Evolutionary conservation across 2,329 filamentous ascomycete species (phyloP).

Genomic region (Samsoniella hepiali): DNA sequence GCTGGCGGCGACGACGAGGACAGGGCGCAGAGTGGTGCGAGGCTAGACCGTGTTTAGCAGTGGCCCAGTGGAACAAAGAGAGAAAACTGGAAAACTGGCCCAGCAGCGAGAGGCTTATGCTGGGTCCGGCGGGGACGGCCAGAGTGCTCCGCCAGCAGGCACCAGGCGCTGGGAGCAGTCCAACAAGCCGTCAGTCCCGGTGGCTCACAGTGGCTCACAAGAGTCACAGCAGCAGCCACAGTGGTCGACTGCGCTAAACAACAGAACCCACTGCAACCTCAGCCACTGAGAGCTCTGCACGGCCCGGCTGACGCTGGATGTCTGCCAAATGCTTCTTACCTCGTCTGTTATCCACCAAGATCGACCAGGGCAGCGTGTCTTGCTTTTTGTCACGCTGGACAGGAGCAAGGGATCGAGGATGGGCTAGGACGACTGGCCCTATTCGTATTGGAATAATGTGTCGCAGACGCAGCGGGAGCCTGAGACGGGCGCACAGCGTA

Average conservation of each 20-base stretch:
- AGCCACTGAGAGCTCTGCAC: conserved; percentile 3
- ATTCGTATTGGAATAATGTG: conserved; percentile 10
- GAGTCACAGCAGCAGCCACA: neutral
- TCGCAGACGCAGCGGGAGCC: conserved; percentile 3
- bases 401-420: conserved; percentile 14
- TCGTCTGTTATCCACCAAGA: conserved; percentile 27
- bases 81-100: neutral
- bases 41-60: conserved; percentile 4
- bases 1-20: neutral
- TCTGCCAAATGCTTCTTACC: neutral
- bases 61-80: conserved; percentile 6
- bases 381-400: conserved; percentile 10
- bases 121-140: neutral
- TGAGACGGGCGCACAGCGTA: neutral
- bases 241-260: neutral
- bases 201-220: neutral
- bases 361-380: conserved; percentile 25
- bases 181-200: neutral
- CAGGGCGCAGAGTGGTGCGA: conserved; percentile 4
- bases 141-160: neutral
- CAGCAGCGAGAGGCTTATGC: neutral
- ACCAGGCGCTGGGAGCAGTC: neutral
- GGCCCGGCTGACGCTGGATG: neutral
- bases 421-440: neutral
- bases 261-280: neutral